Evolutionary conservation across 2,329 filamentous ascomycete genomes (phyloP).

Genomic region (Fusarium citri): DNA sequence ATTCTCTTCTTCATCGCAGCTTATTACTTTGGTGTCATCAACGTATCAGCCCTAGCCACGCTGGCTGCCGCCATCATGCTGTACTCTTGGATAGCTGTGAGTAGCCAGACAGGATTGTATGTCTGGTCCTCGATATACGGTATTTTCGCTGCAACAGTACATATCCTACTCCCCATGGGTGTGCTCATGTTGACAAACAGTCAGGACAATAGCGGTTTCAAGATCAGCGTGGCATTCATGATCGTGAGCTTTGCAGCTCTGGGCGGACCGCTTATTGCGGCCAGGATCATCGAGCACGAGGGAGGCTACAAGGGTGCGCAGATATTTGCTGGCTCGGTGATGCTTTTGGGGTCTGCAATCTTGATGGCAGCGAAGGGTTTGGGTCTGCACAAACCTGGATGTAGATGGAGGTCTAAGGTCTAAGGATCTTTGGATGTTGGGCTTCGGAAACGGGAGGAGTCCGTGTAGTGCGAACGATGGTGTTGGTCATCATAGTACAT

Average conservation of each 20-base stretch:
- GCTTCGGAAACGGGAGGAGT: background rate
- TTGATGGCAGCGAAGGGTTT: conserved; percentile 54
- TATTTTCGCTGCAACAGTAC: conserved; percentile 69
- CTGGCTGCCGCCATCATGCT: conserved; percentile 57
- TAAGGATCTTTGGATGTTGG: conserved; percentile 17
- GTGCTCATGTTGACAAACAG: conserved; percentile 67
- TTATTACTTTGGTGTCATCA: conserved; percentile 69
- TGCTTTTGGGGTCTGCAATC: conserved; percentile 57
- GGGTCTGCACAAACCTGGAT: conserved; percentile 53
- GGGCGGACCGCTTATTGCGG: conserved; percentile 64
- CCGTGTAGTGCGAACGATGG: background rate
- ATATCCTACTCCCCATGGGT: conserved; percentile 72
- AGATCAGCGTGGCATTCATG: conserved; percentile 70
- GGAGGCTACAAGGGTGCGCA: conserved; percentile 63
- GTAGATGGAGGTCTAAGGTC: conserved; percentile 57
- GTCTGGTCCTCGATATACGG: conserved; percentile 73
- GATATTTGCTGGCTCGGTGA: conserved; percentile 57
- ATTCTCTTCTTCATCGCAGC: conserved; percentile 67
- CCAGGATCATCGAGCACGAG: conserved; percentile 58
- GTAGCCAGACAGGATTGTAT: conserved; percentile 63
- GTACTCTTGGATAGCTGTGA: conserved; percentile 70
- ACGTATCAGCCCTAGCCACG: conserved; percentile 65
- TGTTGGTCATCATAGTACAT: background rate
- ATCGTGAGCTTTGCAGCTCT: conserved; percentile 66
- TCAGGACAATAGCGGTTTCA: conserved; percentile 62